Conservation (phyloP, 805 yeast species). For the Candida lessepsii region DNA sequence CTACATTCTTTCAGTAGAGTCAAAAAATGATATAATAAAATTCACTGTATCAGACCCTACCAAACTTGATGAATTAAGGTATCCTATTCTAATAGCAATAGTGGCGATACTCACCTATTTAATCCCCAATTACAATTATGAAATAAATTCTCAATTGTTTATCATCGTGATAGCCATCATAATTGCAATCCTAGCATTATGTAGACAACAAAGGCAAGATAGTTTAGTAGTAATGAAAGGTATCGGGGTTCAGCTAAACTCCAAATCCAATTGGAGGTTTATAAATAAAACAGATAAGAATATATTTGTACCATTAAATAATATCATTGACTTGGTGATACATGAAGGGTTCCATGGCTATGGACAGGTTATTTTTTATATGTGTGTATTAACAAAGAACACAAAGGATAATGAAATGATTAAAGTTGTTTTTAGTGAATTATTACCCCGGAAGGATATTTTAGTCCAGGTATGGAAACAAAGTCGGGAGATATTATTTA, state of each 20-base stretch:
- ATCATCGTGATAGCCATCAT: neutral
- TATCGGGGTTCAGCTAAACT: slow-evolving; percentile 47
- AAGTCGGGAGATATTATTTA: slow-evolving; percentile 38
- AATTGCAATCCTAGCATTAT: neutral
- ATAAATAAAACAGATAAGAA: slow-evolving; percentile 17
- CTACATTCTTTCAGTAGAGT: slow-evolving; percentile 1
- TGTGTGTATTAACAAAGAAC: slow-evolving; percentile 54
- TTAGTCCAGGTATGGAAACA: slow-evolving; percentile 39
- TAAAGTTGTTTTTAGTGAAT: slow-evolving; percentile 41
- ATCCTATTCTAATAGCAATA: neutral
- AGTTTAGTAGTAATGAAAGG: slow-evolving; percentile 41
- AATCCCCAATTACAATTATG: slow-evolving; percentile 1
- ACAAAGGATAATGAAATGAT: slow-evolving; percentile 18
- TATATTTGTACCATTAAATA: slow-evolving; percentile 55
- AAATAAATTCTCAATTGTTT: neutral
- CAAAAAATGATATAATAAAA: slow-evolving; percentile 12
- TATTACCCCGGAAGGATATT: slow-evolving; percentile 42
- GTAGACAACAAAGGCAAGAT: slow-evolving; percentile 36
- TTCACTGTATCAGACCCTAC: slow-evolving; percentile 11
- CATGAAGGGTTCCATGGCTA: slow-evolving; percentile 74
- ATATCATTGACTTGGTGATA: slow-evolving; percentile 62
- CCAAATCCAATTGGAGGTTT: slow-evolving; percentile 26
- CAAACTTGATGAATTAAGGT: neutral
- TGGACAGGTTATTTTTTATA: slow-evolving; percentile 60
- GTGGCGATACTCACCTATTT: slow-evolving; percentile 3